Evolutionary conservation across 257 asterid genomes (phyloP).

Genomic region (Solanum etuberosum): DNA sequence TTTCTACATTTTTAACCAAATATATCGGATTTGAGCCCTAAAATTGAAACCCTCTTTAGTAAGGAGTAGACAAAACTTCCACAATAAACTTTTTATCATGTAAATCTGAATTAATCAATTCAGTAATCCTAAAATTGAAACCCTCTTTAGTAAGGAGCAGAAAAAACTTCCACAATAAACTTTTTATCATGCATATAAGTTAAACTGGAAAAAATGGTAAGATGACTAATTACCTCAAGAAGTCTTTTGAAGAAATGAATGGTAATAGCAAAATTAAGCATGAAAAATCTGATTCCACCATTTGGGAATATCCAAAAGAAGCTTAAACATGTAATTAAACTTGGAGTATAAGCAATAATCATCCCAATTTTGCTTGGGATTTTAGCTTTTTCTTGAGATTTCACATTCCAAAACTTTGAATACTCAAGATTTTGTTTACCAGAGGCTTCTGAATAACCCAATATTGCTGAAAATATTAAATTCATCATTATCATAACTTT

Average conservation of each 20-base stretch:
- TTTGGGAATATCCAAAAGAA: conserved; percentile 35
- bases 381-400: background rate
- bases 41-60: background rate
- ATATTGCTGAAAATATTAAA: background rate
- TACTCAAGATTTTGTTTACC: background rate
- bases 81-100: background rate
- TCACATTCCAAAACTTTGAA: background rate
- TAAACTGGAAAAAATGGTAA: background rate
- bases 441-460: background rate
- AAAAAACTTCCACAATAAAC: background rate
- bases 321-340: conserved; percentile 19
- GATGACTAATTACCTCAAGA: conserved; percentile 40
- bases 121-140: background rate
- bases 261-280: conserved; percentile 43
- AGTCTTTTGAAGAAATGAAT: conserved; percentile 60
- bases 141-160: background rate
- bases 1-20: no score
- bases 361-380: conserved; percentile 35
- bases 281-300: conserved; percentile 37
- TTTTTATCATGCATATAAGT: background rate
- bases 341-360: conserved; percentile 37
- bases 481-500: background rate
- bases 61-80: background rate
- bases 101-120: background rate
- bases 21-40: background rate